Conservation (phyloP, 31 red algal genomes). For the Odonthalia washingtoniensis region DNA sequence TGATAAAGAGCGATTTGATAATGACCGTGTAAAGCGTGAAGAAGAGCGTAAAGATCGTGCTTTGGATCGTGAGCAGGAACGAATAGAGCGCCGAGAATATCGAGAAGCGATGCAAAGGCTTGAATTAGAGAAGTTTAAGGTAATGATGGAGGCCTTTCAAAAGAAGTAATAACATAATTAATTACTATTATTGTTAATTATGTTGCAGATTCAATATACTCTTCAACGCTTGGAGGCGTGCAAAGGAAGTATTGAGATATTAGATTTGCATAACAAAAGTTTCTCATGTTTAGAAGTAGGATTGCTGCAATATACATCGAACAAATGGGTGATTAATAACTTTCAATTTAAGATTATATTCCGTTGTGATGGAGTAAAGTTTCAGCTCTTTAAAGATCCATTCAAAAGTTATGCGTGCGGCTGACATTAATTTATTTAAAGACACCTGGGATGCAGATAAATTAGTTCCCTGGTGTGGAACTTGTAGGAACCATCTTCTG, state of each 20-base stretch:
- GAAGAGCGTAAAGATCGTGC: neutral
- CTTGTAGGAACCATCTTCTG: neutral
- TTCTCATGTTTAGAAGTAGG: conserved; percentile 14
- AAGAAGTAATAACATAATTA: neutral
- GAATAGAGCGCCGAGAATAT: neutral
- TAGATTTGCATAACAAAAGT: conserved; percentile 3
- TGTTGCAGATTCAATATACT: neutral
- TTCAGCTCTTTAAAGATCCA: conserved; percentile 42
- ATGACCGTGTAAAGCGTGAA: neutral
- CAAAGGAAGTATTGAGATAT: neutral
- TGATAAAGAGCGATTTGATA: neutral
- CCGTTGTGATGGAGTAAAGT: conserved; percentile 10
- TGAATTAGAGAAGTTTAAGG: conserved; percentile 25
- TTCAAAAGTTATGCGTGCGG: conserved; percentile 7
- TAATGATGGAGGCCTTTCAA: conserved; percentile 16
- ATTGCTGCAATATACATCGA: neutral
- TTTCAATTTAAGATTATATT: neutral
- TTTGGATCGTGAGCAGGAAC: neutral
- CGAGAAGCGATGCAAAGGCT: neutral
- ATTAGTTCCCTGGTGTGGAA: neutral
- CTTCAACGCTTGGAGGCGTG: neutral
- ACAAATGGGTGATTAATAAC: conserved; percentile 1
- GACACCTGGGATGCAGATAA: neutral
- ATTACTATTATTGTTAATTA: neutral
- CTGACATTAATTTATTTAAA: neutral